Percentiles rank a stretch among this genome's conserved stretches.
Evolutionary conservation across 176 grass and related monocot species (phyloP).

Genomic region (Triticum dicoccoides): DNA sequence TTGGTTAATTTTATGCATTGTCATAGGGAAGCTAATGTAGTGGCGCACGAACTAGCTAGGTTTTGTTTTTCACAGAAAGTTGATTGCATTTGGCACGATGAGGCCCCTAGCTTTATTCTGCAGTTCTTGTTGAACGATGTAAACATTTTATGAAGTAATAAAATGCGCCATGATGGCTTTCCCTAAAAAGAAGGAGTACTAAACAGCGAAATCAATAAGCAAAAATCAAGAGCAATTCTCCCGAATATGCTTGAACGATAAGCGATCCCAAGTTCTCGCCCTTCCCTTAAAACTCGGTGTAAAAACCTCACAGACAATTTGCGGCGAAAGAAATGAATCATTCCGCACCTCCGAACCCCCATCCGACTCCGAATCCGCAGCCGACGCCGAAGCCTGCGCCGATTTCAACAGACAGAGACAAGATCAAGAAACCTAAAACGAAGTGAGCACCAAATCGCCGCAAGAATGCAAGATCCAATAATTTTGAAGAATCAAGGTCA

Average conservation of each 20-base stretch:
- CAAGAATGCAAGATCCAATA: constrained; percentile 5
- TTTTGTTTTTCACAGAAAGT: too few relatives aligned
- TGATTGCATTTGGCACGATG: too few relatives aligned
- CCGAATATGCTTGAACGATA: background rate
- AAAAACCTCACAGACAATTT: background rate
- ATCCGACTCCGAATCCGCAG: constrained; percentile 96
- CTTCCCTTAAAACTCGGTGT: background rate
- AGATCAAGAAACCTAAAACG: constrained; percentile 22
- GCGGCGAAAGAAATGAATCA: background rate
- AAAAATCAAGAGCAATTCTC: too few relatives aligned
- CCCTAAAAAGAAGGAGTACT: background rate
- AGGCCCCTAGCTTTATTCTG: too few relatives aligned
- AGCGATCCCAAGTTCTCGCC: background rate
- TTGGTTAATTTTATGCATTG: too few relatives aligned
- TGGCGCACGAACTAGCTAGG: too few relatives aligned
- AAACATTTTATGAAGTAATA: too few relatives aligned
- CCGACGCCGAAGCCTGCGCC: constrained; percentile 70
- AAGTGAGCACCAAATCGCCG: background rate
- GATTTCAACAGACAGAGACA: constrained; percentile 11
- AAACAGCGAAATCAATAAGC: background rate
- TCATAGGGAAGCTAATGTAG: too few relatives aligned
- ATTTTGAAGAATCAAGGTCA: background rate
- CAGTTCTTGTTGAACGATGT: too few relatives aligned
- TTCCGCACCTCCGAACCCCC: constrained; percentile 84
- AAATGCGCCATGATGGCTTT: too few relatives aligned